Evolutionary conservation across 352 stramenopile species (phyloP), one percentile per base, ranked within the genome.

Genomic region (Globisporangium viniferum): DNA sequence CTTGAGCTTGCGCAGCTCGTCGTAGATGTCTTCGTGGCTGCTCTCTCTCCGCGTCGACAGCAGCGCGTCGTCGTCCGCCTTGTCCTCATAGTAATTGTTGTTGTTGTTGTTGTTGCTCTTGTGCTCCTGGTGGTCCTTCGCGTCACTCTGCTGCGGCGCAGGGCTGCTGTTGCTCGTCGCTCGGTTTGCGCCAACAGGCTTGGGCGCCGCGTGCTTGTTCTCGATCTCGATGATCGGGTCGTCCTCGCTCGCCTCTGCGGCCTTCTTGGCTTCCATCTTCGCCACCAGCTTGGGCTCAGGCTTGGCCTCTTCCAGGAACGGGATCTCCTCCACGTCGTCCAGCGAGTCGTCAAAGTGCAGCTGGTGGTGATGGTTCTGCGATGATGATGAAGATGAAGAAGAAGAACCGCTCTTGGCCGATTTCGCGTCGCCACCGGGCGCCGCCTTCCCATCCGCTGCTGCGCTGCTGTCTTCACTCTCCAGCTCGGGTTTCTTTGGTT

Each of bases 241-340:
- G 29, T 91, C 75, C 41, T 86, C 79, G 10, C 77, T 66, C 15
- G 62, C 61, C 18, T 70, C 64, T 0, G 35, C 69, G 14, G 22
- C 7, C 31, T 76, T 75, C 33, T 69, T 59, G 29, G 41, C 41
- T 33, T 83, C 73, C 10, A 24, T 31, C 1, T 68, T 62, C 27
- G 68, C 63, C 39, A 54, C 44, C 8, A 39, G 24, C 65, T 90
- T 90, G 0, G 76, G 49, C 15, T 89, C 73, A 7, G 78, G 59
- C 39, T 86, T 84, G 1, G 69, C 60, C 27, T 91, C 80, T 46
- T 92, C 82, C 1, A 94, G 59, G 67, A 92, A 92, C 2, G 84
- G 84, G 24, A 94, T 92, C 46, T 94, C 86, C 59, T 94, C 86
- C 2, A 94, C 77, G 29, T 92, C 86, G 14, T 94, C 86, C n/a